Evolutionary conservation across 2,329 filamentous ascomycete genomes (phyloP).

Genomic region (Diplodia scrobiculata): DNA sequence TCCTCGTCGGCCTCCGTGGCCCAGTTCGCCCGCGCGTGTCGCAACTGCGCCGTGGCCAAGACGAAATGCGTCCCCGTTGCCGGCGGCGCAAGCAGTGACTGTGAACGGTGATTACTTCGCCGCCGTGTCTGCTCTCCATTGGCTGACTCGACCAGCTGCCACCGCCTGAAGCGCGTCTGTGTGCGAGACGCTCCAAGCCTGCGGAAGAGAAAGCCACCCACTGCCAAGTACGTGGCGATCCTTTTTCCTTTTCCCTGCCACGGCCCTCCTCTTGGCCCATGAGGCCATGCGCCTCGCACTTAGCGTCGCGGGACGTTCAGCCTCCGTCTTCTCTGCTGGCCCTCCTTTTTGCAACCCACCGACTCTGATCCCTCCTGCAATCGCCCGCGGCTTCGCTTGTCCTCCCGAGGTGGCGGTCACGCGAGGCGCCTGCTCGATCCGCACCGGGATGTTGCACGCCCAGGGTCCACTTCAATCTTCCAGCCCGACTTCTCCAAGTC

Average conservation of each 20-base stretch:
- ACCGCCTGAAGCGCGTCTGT: conserved; percentile 23
- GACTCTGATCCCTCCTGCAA: background rate
- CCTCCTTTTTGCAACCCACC: background rate
- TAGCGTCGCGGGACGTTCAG: background rate
- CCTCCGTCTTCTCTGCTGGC: background rate
- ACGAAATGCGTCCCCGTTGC: conserved; percentile 27
- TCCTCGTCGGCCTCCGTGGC: background rate
- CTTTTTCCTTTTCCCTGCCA: background rate
- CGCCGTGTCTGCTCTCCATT: conserved; percentile 13
- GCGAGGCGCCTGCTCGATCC: background rate
- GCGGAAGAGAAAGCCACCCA: conserved; percentile 28
- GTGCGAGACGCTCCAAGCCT: conserved; percentile 17
- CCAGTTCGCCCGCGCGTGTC: conserved; percentile 26
- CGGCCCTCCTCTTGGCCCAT: background rate
- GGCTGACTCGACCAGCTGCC: conserved; percentile 19
- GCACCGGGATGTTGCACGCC: background rate
- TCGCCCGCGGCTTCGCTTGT: background rate
- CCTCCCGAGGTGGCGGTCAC: background rate
- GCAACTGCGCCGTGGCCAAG: conserved; percentile 28
- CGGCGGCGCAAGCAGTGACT: conserved; percentile 14
- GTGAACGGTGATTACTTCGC: conserved; percentile 26
- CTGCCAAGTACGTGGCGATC: conserved; percentile 28
- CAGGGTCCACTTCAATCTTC: background rate
- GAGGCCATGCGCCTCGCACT: conserved; percentile 9
- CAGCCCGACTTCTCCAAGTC: background rate